phyloP scores from a whole-genome alignment of 1,284 basidiomycete species.

The Cryptococcus amylolentus region DNA sequence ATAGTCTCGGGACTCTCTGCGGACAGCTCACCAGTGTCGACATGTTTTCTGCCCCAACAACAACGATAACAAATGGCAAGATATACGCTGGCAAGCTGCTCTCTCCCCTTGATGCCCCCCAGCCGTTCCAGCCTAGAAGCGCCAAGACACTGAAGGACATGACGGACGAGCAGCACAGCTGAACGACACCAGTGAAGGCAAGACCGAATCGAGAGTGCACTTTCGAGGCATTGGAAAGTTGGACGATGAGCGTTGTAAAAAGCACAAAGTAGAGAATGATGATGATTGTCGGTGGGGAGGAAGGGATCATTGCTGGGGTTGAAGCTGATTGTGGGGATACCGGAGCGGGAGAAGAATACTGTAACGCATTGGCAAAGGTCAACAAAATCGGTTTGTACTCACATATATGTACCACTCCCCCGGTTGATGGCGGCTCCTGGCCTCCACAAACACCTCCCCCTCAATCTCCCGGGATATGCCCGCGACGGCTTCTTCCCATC shows the following conservation, averaged over 20 bases:
- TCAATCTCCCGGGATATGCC: conserved; percentile 16
- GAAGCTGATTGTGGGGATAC: background rate
- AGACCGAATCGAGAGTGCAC: conserved; percentile 90
- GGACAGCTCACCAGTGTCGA: conserved; percentile 69
- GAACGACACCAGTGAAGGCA: conserved; percentile 87
- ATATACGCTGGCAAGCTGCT: conserved; percentile 55
- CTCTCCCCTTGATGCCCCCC: conserved; percentile 31
- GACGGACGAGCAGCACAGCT: conserved; percentile 85
- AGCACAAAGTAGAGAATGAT: conserved; percentile 76
- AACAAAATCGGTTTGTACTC: conserved; percentile 6
- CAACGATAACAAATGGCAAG: conserved; percentile 88
- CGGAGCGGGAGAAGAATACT: background rate
- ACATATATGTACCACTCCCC: conserved; percentile 32
- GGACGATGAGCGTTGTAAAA: conserved; percentile 70
- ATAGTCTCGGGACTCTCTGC: background rate
- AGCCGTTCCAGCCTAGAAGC: conserved; percentile 45
- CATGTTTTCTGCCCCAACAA: conserved; percentile 97
- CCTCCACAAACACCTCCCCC: conserved; percentile 41
- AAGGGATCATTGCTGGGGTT: background rate
- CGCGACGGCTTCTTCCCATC: conserved; percentile 21
- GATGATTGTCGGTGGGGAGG: conserved; percentile 55
- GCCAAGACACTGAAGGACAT: conserved; percentile 76
- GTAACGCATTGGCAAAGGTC: background rate
- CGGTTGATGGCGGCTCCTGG: conserved; percentile 17
- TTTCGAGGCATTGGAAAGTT: conserved; percentile 71